Percentiles rank a stretch among this genome's conserved stretches.
Evolutionary conservation across 352 stramenopile genomes (phyloP).

Genomic region (Pythium rhizo-oryzae): DNA sequence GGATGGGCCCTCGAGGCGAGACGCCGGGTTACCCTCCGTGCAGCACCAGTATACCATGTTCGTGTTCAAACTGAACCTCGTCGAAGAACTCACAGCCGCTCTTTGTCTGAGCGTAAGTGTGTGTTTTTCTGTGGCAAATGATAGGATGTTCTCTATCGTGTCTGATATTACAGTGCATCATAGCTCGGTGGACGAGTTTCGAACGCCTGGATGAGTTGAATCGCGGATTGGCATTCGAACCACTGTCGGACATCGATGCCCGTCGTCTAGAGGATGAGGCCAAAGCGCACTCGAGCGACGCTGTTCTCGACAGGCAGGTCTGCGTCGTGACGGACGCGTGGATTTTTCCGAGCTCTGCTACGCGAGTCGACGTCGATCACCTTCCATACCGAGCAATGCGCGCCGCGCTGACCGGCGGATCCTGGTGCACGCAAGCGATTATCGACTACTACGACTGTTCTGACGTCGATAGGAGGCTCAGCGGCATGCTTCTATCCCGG

Average conservation of each 20-base stretch:
- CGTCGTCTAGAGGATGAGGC: slow-evolving; percentile 3
- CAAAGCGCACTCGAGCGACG: neutral
- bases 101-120: too few species aligned
- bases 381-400: slow-evolving; percentile 15
- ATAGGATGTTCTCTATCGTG: too few species aligned
- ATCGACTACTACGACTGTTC: slow-evolving; percentile 29
- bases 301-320: slow-evolving; percentile 8
- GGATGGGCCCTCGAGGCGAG: neutral
- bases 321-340: slow-evolving; percentile 14
- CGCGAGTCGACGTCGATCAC: neutral
- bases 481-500: slow-evolving; percentile 20
- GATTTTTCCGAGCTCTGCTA: slow-evolving; percentile 5
- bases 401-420: neutral
- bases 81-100: too few species aligned
- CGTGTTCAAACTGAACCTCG: too few species aligned
- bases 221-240: neutral
- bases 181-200: neutral
- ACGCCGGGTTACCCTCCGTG: neutral
- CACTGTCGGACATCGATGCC: neutral
- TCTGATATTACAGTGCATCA: neutral
- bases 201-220: slow-evolving; percentile 7
- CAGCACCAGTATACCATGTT: neutral
- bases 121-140: too few species aligned
- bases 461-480: slow-evolving; percentile 5
- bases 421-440: slow-evolving; percentile 8